Percentiles rank a stretch among this genome's conserved stretches.
These are phyloP conservation scores for Sphaceloma murrayae DNA, from an alignment of 2,329 filamentous ascomycete species.

Conservation along the genomic window DNA sequence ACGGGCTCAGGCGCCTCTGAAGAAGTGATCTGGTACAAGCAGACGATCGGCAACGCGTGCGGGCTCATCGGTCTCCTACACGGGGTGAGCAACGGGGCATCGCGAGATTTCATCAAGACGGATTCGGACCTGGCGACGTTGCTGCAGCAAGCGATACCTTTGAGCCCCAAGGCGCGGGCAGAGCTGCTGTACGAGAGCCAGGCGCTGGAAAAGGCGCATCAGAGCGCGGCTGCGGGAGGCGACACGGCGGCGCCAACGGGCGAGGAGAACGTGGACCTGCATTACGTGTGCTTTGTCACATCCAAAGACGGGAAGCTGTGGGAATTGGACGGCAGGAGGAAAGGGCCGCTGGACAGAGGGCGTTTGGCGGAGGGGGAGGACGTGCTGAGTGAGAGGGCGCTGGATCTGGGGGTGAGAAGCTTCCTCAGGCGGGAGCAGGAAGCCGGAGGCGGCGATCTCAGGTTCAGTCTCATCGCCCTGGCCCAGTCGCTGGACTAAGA, in stretches of 20 bases:
- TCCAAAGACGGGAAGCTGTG: constrained; percentile 59
- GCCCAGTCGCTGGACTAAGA: constrained; percentile 49
- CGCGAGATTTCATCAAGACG: constrained; percentile 49
- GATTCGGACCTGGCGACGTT: constrained; percentile 54
- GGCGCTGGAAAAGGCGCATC: constrained; percentile 68
- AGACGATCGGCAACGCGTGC: constrained; percentile 91
- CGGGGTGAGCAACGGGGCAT: constrained; percentile 66
- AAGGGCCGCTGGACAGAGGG: constrained; percentile 60
- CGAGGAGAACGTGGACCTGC: constrained; percentile 75
- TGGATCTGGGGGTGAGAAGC: constrained; percentile 57
- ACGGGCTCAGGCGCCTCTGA: constrained; percentile 56
- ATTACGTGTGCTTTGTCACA: constrained; percentile 94
- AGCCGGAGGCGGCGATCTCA: constrained; percentile 47
- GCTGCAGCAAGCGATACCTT: constrained; percentile 58
- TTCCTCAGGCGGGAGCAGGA: constrained; percentile 51
- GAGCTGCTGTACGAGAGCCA: constrained; percentile 66
- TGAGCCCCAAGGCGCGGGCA: constrained; percentile 58
- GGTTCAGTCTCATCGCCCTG: constrained; percentile 55
- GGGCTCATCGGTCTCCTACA: constrained; percentile 84
- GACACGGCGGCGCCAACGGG: constrained; percentile 71
- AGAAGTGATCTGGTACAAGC: constrained; percentile 84
- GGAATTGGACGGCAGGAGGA: constrained; percentile 68
- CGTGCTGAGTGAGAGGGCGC: constrained; percentile 57
- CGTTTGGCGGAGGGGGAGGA: constrained; percentile 36
- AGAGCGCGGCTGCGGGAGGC: constrained; percentile 63